These are phyloP conservation scores for Leccinum aurantiacum DNA, from an alignment of 768 basidiomycete species.

Conservation along the genomic window DNA sequence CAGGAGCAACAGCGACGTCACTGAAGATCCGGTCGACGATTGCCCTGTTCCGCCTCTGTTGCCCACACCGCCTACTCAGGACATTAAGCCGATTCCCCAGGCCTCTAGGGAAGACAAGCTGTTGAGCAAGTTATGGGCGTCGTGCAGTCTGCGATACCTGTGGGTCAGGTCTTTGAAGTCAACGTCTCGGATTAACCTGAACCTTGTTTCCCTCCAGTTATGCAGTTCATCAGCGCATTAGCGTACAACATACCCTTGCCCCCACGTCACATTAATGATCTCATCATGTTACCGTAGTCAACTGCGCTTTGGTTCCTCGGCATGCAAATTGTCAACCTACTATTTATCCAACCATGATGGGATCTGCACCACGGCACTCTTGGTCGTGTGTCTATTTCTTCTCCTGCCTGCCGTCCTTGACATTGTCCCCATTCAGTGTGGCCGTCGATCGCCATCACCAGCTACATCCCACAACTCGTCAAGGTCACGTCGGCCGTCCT, in stretches of 20 bases:
- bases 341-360: slow-evolving; percentile 83
- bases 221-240: no score
- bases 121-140: no score
- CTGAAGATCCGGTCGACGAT: no score
- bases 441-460: slow-evolving; percentile 70
- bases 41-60: no score
- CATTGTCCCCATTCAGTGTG: slow-evolving; percentile 45
- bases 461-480: slow-evolving; percentile 74
- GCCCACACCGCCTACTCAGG: no score
- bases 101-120: no score
- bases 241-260: slow-evolving; percentile 2
- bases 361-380: slow-evolving; percentile 73
- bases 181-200: no score
- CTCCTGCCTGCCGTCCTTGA: neutral
- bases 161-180: no score
- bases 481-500: slow-evolving; percentile 74
- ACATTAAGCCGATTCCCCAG: no score
- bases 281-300: slow-evolving; percentile 18
- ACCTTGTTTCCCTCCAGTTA: no score
- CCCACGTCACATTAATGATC: neutral
- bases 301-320: slow-evolving; percentile 47
- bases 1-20: no score
- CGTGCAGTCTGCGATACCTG: no score
- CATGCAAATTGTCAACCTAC: slow-evolving; percentile 51
- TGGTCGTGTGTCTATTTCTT: slow-evolving; percentile 21